phyloP scores from a whole-genome alignment of 2,329 filamentous ascomycete genomes.

The Monosporascus sp. region DNA sequence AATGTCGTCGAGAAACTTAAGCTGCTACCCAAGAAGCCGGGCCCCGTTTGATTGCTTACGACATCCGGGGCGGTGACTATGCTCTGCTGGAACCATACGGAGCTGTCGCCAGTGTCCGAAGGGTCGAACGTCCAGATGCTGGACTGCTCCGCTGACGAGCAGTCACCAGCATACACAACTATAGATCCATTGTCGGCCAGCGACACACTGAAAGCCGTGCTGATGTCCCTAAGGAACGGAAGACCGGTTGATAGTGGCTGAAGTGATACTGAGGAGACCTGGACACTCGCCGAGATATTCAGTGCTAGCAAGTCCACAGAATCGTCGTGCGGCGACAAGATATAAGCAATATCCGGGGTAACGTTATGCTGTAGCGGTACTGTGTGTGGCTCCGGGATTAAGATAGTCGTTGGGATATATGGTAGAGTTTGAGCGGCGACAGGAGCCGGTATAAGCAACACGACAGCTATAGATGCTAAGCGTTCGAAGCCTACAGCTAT shows the following conservation, averaged over 20 bases:
- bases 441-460: slow-evolving; percentile 6
- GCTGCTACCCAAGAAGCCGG: slow-evolving; percentile 48
- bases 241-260: slow-evolving; percentile 50
- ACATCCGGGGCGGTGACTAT: slow-evolving; percentile 14
- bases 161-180: slow-evolving; percentile 70
- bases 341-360: slow-evolving; percentile 54
- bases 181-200: slow-evolving; percentile 65
- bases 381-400: slow-evolving; percentile 48
- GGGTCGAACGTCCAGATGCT: slow-evolving; percentile 65
- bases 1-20: slow-evolving; percentile 64
- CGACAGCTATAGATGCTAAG: slow-evolving; percentile 11
- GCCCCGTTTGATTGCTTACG: slow-evolving; percentile 28
- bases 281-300: slow-evolving; percentile 56
- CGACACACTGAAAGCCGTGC: slow-evolving; percentile 60
- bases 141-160: slow-evolving; percentile 47
- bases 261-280: slow-evolving; percentile 37
- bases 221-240: slow-evolving; percentile 55
- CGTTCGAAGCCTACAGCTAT: slow-evolving; percentile 6
- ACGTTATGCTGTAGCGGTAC: slow-evolving; percentile 28
- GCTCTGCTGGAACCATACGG: slow-evolving; percentile 37
- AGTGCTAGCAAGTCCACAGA: slow-evolving; percentile 56
- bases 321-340: slow-evolving; percentile 54
- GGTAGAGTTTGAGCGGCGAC: slow-evolving; percentile 51
- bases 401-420: slow-evolving; percentile 72
- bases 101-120: slow-evolving; percentile 31